Conservation (phyloP, 306 rosid species). For the Rosa chinensis region DNA sequence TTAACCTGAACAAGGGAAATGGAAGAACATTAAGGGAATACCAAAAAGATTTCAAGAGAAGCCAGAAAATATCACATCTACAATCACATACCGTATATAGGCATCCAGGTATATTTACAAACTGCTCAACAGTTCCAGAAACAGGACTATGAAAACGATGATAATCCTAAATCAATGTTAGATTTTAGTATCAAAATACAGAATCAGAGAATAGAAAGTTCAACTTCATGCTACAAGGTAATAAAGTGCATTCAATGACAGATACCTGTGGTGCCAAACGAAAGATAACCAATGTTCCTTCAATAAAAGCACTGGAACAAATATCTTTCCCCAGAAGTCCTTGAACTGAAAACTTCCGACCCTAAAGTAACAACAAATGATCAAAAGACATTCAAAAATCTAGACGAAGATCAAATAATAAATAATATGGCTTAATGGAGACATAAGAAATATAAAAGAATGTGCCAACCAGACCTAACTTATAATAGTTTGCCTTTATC, state of each 20-base stretch:
- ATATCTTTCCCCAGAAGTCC: conserved; percentile 83
- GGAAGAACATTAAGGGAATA: background rate
- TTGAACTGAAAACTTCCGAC: conserved; percentile 84
- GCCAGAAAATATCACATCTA: conserved; percentile 8
- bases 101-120: conserved; percentile 79
- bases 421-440: background rate
- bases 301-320: conserved; percentile 57
- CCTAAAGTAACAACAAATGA: conserved; percentile 47
- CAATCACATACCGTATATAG: conserved; percentile 73
- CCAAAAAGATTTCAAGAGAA: background rate
- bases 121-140: conserved; percentile 73
- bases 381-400: conserved; percentile 6
- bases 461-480: background rate
- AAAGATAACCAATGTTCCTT: conserved; percentile 87
- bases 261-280: conserved; percentile 98
- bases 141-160: conserved; percentile 93
- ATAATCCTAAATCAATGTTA: conserved; percentile 71
- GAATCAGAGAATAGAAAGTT: conserved; percentile 16
- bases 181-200: conserved; percentile 12
- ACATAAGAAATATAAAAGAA: background rate
- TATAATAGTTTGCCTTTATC: background rate
- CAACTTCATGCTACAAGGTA: conserved; percentile 7
- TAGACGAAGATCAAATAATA: background rate
- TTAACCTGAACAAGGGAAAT: conserved; percentile 58
- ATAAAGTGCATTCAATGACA: conserved; percentile 12